Base-by-base conservation (phyloP, 2,329 filamentous ascomycete species). In the Gliomastix tumulicola region DNA sequence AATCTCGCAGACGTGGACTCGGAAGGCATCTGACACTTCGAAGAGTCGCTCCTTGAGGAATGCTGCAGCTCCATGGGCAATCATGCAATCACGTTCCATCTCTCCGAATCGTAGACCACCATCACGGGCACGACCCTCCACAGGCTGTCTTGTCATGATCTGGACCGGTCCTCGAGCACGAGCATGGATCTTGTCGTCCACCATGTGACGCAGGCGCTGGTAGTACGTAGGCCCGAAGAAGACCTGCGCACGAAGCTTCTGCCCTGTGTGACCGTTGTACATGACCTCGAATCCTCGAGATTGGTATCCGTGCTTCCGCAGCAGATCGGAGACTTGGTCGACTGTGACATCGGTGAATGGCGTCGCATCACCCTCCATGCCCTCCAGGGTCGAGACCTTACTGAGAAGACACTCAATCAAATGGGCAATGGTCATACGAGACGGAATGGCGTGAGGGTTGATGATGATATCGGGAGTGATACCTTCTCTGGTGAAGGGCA, bases 61-160 rank as follows among this genome's bases (percentile, higher is more conserved):
- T 3, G 89, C 84, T 37, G 88, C 90, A 4, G 94, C 92, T 57
- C 92, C 92, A 60, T 98, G 94, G n/a, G 94, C 88, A 69, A 98
- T 98, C 92, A 98, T 98, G 62, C 92, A 98, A 78, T 98, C 94
- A 69, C 94, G 90, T 66, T 98, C 94, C 92, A 98, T 98, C 73
- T 98, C 92, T 81, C 92, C 92, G 79, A 98, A 98, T 58, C 94
- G 90, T 31, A 98, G 76, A 71, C 92, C 92, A 75, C 92, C 92
- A 59, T 98, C 94, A 64, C 94, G 75, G 4, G 92, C 92, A 78
- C 94, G 86, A 84, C 92, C 92, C 66, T 98, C 92, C 12, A 98
- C 92, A 15, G 92, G 92, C 63, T 98, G 92, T 40, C 94, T 76
- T 4, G 92, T 98, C 67, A 98, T 78, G 54, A 98, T 98, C 65